These are phyloP conservation scores for Arctostaphylos glauca DNA, from an alignment of 148 eudicot species.

Conservation along the genomic window DNA sequence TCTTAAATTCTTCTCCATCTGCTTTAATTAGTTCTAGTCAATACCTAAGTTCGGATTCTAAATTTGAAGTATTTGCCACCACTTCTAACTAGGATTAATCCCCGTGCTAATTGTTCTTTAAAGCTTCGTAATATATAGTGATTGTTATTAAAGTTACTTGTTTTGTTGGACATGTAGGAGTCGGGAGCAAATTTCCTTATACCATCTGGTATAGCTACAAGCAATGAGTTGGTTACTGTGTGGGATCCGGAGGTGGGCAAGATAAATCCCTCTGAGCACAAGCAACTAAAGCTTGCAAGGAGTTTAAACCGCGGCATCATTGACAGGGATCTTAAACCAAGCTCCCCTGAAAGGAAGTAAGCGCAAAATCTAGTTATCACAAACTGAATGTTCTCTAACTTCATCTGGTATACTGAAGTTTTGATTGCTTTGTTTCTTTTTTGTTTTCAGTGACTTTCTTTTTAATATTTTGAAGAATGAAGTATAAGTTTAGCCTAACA, in stretches of 20 bases:
- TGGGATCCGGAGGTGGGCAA: conserved; percentile 98
- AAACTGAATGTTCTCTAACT: not conserved
- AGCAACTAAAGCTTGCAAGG: conserved; percentile 92
- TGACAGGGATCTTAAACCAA: conserved; percentile 96
- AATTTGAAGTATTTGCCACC: not conserved
- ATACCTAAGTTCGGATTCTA: not conserved
- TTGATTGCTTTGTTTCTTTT: not conserved
- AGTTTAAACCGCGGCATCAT: conserved; percentile 91
- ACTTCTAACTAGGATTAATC: not conserved
- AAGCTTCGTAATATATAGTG: not conserved
- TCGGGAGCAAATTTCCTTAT: conserved; percentile 88
- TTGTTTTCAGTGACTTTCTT: not conserved
- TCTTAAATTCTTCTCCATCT: not conserved
- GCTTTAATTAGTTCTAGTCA: not conserved
- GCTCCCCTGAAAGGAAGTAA: conserved; percentile 91
- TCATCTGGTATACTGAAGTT: not conserved
- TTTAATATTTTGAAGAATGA: not conserved
- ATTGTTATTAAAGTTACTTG: not conserved
- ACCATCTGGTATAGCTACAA: conserved; percentile 79
- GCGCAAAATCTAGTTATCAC: conserved; percentile 18
- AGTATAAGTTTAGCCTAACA: conserved; percentile 2
- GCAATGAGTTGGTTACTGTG: conserved; percentile 88
- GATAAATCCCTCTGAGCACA: conserved; percentile 94
- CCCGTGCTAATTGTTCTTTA: not conserved
- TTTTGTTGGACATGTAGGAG: conserved; percentile 52